Evolutionary conservation across 1,139 yeast species (phyloP), one percentile per base, ranked within the genome.

Genomic region (Eremothecium cymbalariae): DNA sequence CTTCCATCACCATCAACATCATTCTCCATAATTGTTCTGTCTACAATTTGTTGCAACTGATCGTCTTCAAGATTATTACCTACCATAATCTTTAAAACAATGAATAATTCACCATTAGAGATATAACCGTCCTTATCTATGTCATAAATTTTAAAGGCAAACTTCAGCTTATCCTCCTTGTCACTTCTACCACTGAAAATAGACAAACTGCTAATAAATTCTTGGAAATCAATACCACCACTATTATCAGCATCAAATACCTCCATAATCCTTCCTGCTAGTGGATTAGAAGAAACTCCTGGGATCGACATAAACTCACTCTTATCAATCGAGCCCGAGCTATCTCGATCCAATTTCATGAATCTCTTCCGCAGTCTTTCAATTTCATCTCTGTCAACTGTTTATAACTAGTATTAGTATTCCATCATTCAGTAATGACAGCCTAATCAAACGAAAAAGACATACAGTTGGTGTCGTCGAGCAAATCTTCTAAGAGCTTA

Each of bases 31-130:
- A 93, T 85, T 1, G 98, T 86, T 59, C 93, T 77, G 57, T 93
- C 98, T 11, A 88, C 96, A 40, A 88, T 74, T 59, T 90, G 98
- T 58, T 93, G 99, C 43, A 93, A 67, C 53, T 90, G 96, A 24
- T 74, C 77, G 41, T 84, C 94, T 44, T 77, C 81, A 40, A 93
- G 63, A 52, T 90, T 88, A 50, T 77, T 80, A 3, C 97, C 98
- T 25, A 90, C 98, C 98, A 93, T 93, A 77, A 85, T 83, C 60
- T 90, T 84, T 65, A 93, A 68, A 28, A 93, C 97, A 32, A 90
- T 70, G 53, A 80, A 93, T 39, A 93, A 63, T 60, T 93, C 99
- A 15, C 98, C 98, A 53, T 90, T 90, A 4, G 96, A 88, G 30
- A 93, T 84, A 53, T 58, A 86, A 0, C 98, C 98, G 56, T 93